These are phyloP conservation scores for Polyporus arcularius DNA, from an alignment of 768 basidiomycete species.

Conservation along the genomic window DNA sequence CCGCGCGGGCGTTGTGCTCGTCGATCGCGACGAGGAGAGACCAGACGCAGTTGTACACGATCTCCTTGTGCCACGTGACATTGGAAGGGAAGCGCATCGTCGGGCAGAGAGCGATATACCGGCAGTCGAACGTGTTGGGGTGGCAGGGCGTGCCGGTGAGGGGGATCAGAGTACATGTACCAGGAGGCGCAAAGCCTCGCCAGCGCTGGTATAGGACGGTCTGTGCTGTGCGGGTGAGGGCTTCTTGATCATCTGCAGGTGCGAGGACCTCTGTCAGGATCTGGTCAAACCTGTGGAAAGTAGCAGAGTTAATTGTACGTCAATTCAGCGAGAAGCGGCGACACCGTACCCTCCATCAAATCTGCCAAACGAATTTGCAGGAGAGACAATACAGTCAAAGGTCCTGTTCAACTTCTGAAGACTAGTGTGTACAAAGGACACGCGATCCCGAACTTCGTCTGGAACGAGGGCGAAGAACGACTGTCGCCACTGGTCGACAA, in stretches of 20 bases:
- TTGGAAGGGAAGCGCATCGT: slow-evolving; percentile 8
- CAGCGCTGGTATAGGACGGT: slow-evolving; percentile 16
- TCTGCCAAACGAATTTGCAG: slow-evolving; percentile 31
- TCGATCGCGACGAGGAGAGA: slow-evolving; percentile 13
- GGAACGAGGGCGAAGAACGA: neutral
- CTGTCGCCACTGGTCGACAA: slow-evolving; percentile 1
- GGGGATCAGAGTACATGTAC: slow-evolving; percentile 22
- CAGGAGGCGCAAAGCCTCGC: slow-evolving; percentile 27
- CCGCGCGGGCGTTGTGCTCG: slow-evolving; percentile 2
- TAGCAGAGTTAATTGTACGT: neutral
- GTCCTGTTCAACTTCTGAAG: slow-evolving; percentile 1
- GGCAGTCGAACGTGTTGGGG: neutral
- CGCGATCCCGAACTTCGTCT: neutral
- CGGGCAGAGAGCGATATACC: slow-evolving; percentile 9
- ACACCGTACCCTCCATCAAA: slow-evolving; percentile 30
- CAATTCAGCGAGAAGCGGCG: neutral
- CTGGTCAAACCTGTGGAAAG: slow-evolving; percentile 22
- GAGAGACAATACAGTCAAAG: slow-evolving; percentile 32
- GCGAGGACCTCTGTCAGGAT: slow-evolving; percentile 20
- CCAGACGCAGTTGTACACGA: slow-evolving; percentile 27
- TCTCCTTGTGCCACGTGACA: slow-evolving; percentile 19
- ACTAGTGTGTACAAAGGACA: slow-evolving; percentile 9
- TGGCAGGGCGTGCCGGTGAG: slow-evolving; percentile 4
- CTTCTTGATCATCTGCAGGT: slow-evolving; percentile 16
- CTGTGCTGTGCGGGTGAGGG: slow-evolving; percentile 25